These are phyloP conservation scores for Hyphodiscus hymeniophilus DNA, from an alignment of 495 filamentous ascomycete genomes.

Conservation along the genomic window DNA sequence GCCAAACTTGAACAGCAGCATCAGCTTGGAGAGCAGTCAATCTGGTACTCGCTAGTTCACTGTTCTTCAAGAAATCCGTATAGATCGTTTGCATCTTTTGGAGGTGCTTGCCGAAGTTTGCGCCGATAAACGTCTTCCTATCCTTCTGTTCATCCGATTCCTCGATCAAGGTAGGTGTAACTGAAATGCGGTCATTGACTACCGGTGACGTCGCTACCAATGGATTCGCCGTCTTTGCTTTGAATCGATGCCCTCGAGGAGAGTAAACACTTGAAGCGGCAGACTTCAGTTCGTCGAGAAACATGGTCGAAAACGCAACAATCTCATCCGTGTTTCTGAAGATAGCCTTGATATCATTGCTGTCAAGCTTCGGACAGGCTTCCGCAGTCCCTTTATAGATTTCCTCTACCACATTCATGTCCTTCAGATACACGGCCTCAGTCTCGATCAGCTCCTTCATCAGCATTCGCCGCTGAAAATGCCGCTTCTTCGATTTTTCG, in stretches of 20 bases:
- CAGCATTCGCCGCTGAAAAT: constrained; percentile 55
- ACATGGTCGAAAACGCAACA: constrained; percentile 68
- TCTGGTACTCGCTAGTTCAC: constrained; percentile 73
- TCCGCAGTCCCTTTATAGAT: constrained; percentile 95
- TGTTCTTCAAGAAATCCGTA: constrained; percentile 76
- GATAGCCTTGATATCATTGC: constrained; percentile 75
- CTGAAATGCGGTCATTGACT: constrained; percentile 13
- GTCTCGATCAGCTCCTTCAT: constrained; percentile 91
- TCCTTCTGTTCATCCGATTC: constrained; percentile 62
- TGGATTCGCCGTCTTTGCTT: neutral
- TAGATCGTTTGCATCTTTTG: constrained; percentile 77
- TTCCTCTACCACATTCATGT: constrained; percentile 93
- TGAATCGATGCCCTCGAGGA: constrained; percentile 25
- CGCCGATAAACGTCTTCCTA: constrained; percentile 64
- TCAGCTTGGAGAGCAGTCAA: constrained; percentile 65
- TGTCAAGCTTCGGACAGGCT: constrained; percentile 67
- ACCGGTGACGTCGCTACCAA: neutral
- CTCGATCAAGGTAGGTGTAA: constrained; percentile 25
- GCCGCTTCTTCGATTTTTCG: constrained; percentile 11
- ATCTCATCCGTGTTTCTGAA: constrained; percentile 89
- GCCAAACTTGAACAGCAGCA: constrained; percentile 75
- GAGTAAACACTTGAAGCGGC: constrained; percentile 67
- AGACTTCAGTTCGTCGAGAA: constrained; percentile 70
- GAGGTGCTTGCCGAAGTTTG: constrained; percentile 67
- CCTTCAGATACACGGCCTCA: constrained; percentile 74